Evolutionary conservation across 2,329 filamentous ascomycete genomes (phyloP).

Genomic region (Waltergamsia citrina): DNA sequence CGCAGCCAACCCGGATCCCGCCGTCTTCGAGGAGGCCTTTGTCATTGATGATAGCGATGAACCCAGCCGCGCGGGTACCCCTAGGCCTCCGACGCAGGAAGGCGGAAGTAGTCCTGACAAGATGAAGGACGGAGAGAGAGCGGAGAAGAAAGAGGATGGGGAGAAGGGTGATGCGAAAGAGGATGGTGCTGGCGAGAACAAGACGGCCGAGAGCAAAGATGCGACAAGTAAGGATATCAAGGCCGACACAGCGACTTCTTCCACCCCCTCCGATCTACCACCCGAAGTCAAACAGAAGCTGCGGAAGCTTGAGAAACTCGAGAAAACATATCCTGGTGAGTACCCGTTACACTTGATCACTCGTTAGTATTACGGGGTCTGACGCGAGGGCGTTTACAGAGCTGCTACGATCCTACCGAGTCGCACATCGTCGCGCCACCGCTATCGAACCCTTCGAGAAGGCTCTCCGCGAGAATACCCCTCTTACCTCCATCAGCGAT

Average conservation of each 20-base stretch:
- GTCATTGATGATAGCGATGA: slow-evolving; percentile 77
- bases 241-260: slow-evolving; percentile 1
- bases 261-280: slow-evolving; percentile 45
- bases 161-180: slow-evolving; percentile 7
- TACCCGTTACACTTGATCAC: too few relatives aligned
- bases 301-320: slow-evolving; percentile 81
- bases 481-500: slow-evolving; percentile 79
- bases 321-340: slow-evolving; percentile 75
- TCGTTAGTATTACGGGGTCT: too few relatives aligned
- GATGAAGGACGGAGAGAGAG: slow-evolving; percentile 6
- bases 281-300: slow-evolving; percentile 68
- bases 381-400: slow-evolving; percentile 48
- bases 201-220: slow-evolving; percentile 8
- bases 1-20: slow-evolving; percentile 61
- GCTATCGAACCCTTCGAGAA: slow-evolving; percentile 92
- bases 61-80: slow-evolving; percentile 51
- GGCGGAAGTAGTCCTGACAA: slow-evolving; percentile 9
- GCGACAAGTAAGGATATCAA: slow-evolving; percentile 5
- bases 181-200: slow-evolving; percentile 13
- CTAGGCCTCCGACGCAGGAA: slow-evolving; percentile 30
- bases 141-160: slow-evolving; percentile 8
- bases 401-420: slow-evolving; percentile 80
- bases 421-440: slow-evolving; percentile 78
- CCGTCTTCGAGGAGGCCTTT: slow-evolving; percentile 80
- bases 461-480: slow-evolving; percentile 83